Evolutionary conservation across 2,329 filamentous ascomycete genomes (phyloP).

Genomic region (Bisporella sp.): DNA sequence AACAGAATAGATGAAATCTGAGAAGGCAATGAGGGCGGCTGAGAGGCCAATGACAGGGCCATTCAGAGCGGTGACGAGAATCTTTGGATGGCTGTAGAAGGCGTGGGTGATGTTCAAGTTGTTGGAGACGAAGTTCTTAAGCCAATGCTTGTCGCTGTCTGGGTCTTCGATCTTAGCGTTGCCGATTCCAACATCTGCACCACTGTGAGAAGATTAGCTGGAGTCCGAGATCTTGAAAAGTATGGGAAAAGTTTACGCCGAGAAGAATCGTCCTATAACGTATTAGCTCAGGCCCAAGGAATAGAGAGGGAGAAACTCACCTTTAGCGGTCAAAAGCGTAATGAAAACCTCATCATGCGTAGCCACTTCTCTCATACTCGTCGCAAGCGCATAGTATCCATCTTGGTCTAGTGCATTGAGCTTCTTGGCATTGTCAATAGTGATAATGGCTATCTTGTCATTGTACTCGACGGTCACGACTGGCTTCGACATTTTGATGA

Average conservation of each 20-base stretch:
- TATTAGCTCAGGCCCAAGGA: conserved; percentile 2
- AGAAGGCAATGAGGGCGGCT: conserved; percentile 73
- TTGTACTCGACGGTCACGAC: conserved; percentile 47
- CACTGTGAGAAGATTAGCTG: conserved; percentile 40
- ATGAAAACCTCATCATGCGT: conserved; percentile 72
- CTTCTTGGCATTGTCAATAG: conserved; percentile 77
- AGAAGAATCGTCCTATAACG: conserved; percentile 57
- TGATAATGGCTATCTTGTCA: conserved; percentile 73
- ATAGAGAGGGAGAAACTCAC: conserved; percentile 39
- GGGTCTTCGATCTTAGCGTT: conserved; percentile 31
- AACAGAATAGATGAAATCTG: conserved; percentile 86
- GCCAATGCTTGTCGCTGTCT: conserved; percentile 45
- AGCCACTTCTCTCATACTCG: conserved; percentile 70
- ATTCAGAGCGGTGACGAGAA: conserved; percentile 86
- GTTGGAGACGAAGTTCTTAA: conserved; percentile 68
- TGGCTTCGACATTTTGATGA: neutral
- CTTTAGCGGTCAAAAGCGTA: conserved; percentile 77
- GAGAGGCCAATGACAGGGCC: conserved; percentile 85
- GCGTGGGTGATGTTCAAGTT: conserved; percentile 87
- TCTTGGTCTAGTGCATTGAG: conserved; percentile 72
- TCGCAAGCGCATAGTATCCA: conserved; percentile 72
- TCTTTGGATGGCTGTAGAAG: conserved; percentile 90
- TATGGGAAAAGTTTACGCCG: conserved; percentile 57
- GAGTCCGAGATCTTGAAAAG: neutral
- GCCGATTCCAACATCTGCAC: conserved; percentile 65